Evolutionary conservation across 2,329 filamentous ascomycete species (phyloP).

Genomic region (Clarireedia monteithiana): DNA sequence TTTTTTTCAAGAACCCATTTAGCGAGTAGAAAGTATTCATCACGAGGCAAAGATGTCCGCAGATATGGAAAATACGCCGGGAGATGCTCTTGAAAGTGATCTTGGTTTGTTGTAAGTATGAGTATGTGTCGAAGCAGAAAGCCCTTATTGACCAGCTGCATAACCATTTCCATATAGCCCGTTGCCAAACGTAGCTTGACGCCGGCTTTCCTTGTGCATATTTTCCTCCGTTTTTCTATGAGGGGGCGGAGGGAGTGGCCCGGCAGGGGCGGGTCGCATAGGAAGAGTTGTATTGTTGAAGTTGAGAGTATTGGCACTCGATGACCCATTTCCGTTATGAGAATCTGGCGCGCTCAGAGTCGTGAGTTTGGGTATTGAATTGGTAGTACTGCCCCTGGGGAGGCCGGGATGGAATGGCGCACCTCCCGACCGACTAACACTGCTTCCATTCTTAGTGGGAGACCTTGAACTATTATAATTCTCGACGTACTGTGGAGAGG

Average conservation of each 20-base stretch:
- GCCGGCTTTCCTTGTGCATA: slow-evolving; percentile 38
- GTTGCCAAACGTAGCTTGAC: slow-evolving; percentile 45
- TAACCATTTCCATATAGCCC: slow-evolving; percentile 22
- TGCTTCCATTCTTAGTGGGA: slow-evolving; percentile 33
- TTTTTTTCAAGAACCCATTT: neutral
- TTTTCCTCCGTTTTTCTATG: slow-evolving; percentile 41
- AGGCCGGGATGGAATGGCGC: slow-evolving; percentile 36
- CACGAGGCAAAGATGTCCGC: neutral
- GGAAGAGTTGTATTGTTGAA: slow-evolving; percentile 48
- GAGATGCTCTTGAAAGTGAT: neutral
- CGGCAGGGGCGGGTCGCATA: slow-evolving; percentile 51
- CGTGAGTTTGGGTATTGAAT: slow-evolving; percentile 44
- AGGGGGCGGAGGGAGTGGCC: slow-evolving; percentile 52
- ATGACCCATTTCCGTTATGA: slow-evolving; percentile 27
- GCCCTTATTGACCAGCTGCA: neutral
- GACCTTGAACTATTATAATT: slow-evolving; percentile 30
- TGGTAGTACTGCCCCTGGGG: slow-evolving; percentile 44
- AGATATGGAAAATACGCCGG: slow-evolving; percentile 2
- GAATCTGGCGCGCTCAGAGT: slow-evolving; percentile 32
- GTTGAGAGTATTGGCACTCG: slow-evolving; percentile 40
- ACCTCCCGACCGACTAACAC: slow-evolving; percentile 38
- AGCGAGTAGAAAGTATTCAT: neutral
- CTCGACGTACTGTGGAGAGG: slow-evolving; percentile 34
- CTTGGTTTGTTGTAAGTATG: neutral
- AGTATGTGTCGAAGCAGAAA: neutral